Evolutionary conservation across 2,329 filamentous ascomycete species (phyloP), one percentile per base, ranked within the genome.

Genomic region (Botrytis elliptica): DNA sequence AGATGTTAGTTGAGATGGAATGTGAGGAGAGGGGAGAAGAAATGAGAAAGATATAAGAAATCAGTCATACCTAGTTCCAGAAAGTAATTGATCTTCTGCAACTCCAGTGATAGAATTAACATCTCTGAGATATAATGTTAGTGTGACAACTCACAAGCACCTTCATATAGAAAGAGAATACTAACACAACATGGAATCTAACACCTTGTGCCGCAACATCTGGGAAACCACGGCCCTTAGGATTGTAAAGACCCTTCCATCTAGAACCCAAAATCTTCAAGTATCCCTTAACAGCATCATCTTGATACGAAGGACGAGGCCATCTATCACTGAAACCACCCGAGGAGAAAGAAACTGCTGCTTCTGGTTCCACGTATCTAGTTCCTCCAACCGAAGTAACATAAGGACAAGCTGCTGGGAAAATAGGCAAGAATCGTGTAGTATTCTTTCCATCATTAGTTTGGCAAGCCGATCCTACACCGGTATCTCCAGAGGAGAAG

Each of bases 361-460:
- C 81, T 76, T 88, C 87, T 9, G 86, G 86, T 70, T 83, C 78
- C 64, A 85, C 83, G 71, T 84, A 82, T 77, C 83, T 82, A 3
- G 89, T 90, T 4, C 88, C 90, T 29, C 91, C 91, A 3, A 93
- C 87, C 2, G 86, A 83, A 0, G 91, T 93, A 14, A 92, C 87
- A 80, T 88, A 93, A 0, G 90, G 91, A 78, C 91, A 93, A 0
- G 87, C 86, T 0, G 87, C 87, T 0, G 91, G 91, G 82, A 93
- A 93, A 2, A 85, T 86, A 1, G 90, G 86, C 44, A 89, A 83
- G 78, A 91, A 89, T 74, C 57, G 88, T 22, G 85, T 85, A 1
- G 83, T 85, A 73, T 88, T 85, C 62, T 82, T 84, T 33, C 89
- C 90, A 75, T 92, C 88, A 77, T 90, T 90, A 74, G 85, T 85